These are phyloP conservation scores for Chytriomyces hyalinus DNA, from an alignment of 192 early-diverging fungal species.

Conservation along the genomic window DNA sequence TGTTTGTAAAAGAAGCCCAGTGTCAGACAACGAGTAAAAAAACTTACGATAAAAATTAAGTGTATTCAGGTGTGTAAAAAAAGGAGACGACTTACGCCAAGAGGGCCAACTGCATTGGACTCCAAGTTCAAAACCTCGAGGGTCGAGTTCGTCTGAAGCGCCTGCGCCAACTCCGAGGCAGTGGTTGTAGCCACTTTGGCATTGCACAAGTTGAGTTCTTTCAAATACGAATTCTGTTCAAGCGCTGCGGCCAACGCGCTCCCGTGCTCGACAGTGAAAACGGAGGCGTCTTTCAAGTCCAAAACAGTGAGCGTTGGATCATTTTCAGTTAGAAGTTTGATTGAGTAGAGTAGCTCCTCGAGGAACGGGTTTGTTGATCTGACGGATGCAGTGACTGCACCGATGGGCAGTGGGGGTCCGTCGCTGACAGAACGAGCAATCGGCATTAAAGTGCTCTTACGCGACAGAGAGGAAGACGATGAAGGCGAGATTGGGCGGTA, in stretches of 20 bases:
- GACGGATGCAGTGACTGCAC: slow-evolving; percentile 46
- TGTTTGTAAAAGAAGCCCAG: slow-evolving; percentile 11
- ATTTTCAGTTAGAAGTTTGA: slow-evolving; percentile 46
- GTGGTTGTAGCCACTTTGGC: slow-evolving; percentile 36
- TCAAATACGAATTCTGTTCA: slow-evolving; percentile 46
- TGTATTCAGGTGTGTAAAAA: not conserved
- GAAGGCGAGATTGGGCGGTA: slow-evolving; percentile 2
- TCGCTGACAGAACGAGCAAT: slow-evolving; percentile 39
- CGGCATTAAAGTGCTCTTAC: slow-evolving; percentile 19
- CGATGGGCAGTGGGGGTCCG: slow-evolving; percentile 45
- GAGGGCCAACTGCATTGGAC: slow-evolving; percentile 52
- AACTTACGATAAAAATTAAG: not conserved
- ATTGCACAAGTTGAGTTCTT: slow-evolving; percentile 42
- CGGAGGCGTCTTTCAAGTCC: slow-evolving; percentile 55
- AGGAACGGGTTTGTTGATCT: slow-evolving; percentile 55
- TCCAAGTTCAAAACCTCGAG: slow-evolving; percentile 50
- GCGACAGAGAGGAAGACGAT: slow-evolving; percentile 16
- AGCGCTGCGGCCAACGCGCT: slow-evolving; percentile 46
- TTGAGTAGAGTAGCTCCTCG: slow-evolving; percentile 52
- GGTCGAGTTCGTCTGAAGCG: slow-evolving; percentile 40
- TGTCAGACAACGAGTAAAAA: too few species aligned
- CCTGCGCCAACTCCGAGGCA: slow-evolving; percentile 47
- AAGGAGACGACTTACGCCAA: slow-evolving; percentile 37
- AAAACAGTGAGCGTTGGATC: slow-evolving; percentile 46
- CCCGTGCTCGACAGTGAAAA: slow-evolving; percentile 46